Percentiles rank a stretch among this genome's conserved stretches.
Evolutionary conservation across 2,329 filamentous ascomycete genomes (phyloP).

Genomic region (Ramichloridium luteum): DNA sequence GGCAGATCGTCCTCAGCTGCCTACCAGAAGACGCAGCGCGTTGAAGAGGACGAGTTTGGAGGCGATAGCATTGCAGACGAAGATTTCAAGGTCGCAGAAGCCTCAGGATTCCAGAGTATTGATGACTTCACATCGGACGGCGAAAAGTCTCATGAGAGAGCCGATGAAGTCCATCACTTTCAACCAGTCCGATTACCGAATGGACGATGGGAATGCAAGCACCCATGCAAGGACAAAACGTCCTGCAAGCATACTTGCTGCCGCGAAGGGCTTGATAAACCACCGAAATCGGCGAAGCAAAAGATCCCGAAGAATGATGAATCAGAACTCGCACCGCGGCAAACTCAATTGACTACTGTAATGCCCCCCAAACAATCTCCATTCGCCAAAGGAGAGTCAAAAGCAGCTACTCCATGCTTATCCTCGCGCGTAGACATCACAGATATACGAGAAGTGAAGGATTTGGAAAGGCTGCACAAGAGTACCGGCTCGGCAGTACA

Average conservation of each 20-base stretch:
- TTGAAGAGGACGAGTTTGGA: constrained; percentile 37
- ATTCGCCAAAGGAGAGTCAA: too few species aligned
- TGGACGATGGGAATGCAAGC: constrained; percentile 64
- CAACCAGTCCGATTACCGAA: constrained; percentile 48
- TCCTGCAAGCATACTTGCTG: constrained; percentile 63
- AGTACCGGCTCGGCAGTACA: too few species aligned
- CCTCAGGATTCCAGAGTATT: constrained; percentile 38
- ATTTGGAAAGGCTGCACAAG: too few species aligned
- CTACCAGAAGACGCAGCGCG: not conserved
- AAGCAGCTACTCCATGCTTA: too few species aligned
- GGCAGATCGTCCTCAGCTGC: too few species aligned
- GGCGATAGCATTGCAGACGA: constrained; percentile 42
- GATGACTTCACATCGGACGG: constrained; percentile 35
- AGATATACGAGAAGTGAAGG: too few species aligned
- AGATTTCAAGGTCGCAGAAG: constrained; percentile 37
- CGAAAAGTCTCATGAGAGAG: constrained; percentile 1
- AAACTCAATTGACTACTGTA: too few species aligned
- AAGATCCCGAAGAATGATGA: too few species aligned
- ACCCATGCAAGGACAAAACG: constrained; percentile 51
- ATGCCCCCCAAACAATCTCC: too few species aligned
- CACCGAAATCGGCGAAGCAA: constrained; percentile 37
- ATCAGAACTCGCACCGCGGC: too few species aligned
- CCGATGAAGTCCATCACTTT: constrained; percentile 4
- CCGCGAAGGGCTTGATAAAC: constrained; percentile 56
- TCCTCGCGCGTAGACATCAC: too few species aligned